These are phyloP conservation scores for Diaporthe sp. DNA, from an alignment of 2,329 filamentous ascomycete species.

Conservation along the genomic window DNA sequence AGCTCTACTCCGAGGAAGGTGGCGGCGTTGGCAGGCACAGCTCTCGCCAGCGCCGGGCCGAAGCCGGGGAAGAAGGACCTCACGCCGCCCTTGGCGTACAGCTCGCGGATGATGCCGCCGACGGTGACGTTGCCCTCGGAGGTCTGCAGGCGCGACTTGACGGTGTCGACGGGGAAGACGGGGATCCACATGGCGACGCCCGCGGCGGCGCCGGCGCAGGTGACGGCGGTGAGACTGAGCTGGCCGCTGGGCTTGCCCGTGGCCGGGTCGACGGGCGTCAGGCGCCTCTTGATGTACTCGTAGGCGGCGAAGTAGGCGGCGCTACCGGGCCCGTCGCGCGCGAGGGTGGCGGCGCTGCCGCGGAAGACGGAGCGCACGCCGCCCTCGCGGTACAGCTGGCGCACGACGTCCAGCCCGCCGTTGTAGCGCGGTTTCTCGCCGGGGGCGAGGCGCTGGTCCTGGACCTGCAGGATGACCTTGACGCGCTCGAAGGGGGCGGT, in stretches of 20 bases:
- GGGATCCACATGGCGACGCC: slow-evolving; percentile 99
- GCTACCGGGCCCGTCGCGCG: slow-evolving; percentile 91
- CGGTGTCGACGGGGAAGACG: slow-evolving; percentile 96
- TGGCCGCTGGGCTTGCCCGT: slow-evolving; percentile 81
- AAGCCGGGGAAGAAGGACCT: slow-evolving; percentile 98
- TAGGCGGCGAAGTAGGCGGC: slow-evolving; percentile 98
- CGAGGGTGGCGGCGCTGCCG: slow-evolving; percentile 89
- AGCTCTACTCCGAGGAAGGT: slow-evolving; percentile 91
- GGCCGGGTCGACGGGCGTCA: slow-evolving; percentile 85
- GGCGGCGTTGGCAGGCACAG: slow-evolving; percentile 95
- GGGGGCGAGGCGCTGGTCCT: slow-evolving; percentile 86
- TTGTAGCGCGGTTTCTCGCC: slow-evolving; percentile 94
- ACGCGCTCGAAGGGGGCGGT: slow-evolving; percentile 99
- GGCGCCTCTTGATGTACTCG: slow-evolving; percentile 89
- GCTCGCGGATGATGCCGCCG: slow-evolving; percentile 80
- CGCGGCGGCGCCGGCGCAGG: slow-evolving; percentile 88
- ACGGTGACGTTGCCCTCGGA: slow-evolving; percentile 85
- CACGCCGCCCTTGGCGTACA: slow-evolving; percentile 87
- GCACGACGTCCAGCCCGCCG: slow-evolving; percentile 90
- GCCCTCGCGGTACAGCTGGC: slow-evolving; percentile 92
- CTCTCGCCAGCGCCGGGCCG: slow-evolving; percentile 90
- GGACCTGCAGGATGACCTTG: slow-evolving; percentile 98
- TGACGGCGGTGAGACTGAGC: slow-evolving; percentile 85
- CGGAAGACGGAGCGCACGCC: slow-evolving; percentile 94
- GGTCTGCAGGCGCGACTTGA: slow-evolving; percentile 95